These are phyloP conservation scores for Cytospora piceae DNA, from an alignment of 2,329 filamentous ascomycete species.

Conservation along the genomic window DNA sequence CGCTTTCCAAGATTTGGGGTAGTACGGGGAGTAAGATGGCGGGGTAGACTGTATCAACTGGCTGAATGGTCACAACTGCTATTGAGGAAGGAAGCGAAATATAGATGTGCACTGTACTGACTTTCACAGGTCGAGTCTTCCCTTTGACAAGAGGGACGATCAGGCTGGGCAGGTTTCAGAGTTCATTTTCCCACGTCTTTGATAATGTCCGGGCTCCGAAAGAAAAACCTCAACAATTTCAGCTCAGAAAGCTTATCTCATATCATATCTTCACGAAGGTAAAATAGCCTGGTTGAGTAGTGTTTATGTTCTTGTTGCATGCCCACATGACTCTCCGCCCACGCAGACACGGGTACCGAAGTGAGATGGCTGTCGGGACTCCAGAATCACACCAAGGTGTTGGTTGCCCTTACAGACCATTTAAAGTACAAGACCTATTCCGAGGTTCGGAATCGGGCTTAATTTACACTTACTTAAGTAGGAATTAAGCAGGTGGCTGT, in stretches of 20 bases:
- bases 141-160: background rate
- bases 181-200: background rate
- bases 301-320: background rate
- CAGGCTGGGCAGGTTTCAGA: background rate
- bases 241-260: constrained; percentile 7
- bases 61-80: background rate
- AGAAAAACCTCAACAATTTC: constrained; percentile 3
- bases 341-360: constrained; percentile 9
- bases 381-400: background rate
- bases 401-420: background rate
- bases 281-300: background rate
- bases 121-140: background rate
- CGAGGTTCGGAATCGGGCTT: constrained; percentile 7
- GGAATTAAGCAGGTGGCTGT: background rate
- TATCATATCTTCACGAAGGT: constrained; percentile 7
- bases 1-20: constrained; percentile 1
- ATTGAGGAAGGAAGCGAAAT: background rate
- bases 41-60: background rate
- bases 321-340: constrained; percentile 12
- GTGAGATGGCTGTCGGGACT: background rate
- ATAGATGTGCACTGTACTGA: background rate
- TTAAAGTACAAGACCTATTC: background rate
- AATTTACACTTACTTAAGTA: background rate
- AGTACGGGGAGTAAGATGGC: background rate
- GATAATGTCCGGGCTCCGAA: constrained; percentile 6